Conservation (phyloP, 352 stramenopile genomes). For the Globisporangium camurandrum region DNA sequence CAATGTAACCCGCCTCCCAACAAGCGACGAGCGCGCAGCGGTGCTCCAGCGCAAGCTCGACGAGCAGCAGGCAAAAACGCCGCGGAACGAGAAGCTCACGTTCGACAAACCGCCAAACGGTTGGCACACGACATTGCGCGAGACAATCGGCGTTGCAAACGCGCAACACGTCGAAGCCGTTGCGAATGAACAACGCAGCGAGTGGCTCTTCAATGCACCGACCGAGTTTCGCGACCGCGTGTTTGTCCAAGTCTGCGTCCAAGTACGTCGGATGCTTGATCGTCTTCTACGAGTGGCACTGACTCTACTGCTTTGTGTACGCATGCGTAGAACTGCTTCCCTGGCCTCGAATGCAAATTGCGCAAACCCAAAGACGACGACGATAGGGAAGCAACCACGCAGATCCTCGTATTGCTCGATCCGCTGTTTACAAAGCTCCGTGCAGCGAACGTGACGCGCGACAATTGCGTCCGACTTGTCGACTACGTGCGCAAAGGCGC, state of each 20-base stretch:
- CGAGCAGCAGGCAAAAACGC: slow-evolving; percentile 8
- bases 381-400: slow-evolving; percentile 6
- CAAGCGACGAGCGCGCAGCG: slow-evolving; percentile 20
- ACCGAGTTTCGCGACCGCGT: slow-evolving; percentile 48
- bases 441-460: slow-evolving; percentile 31
- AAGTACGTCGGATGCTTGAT: slow-evolving; percentile 22
- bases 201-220: slow-evolving; percentile 29
- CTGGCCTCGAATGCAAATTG: slow-evolving; percentile 57
- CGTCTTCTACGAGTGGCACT: not conserved
- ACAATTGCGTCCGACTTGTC: slow-evolving; percentile 46
- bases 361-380: slow-evolving; percentile 13
- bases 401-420: slow-evolving; percentile 51
- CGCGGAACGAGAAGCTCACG: slow-evolving; percentile 36
- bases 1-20: slow-evolving; percentile 22
- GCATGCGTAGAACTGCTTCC: slow-evolving; percentile 41
- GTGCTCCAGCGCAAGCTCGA: slow-evolving; percentile 25
- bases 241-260: slow-evolving; percentile 66
- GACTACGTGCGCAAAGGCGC: slow-evolving; percentile 50
- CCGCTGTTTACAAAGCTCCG: slow-evolving; percentile 65
- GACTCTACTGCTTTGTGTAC: not conserved
- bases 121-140: slow-evolving; percentile 36
- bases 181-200: slow-evolving; percentile 7
- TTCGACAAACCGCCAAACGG: slow-evolving; percentile 41
- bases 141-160: slow-evolving; percentile 16
- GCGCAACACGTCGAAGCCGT: slow-evolving; percentile 19